Conservation (phyloP, 2,329 filamentous ascomycete species). For the Kalmusia sp. region DNA sequence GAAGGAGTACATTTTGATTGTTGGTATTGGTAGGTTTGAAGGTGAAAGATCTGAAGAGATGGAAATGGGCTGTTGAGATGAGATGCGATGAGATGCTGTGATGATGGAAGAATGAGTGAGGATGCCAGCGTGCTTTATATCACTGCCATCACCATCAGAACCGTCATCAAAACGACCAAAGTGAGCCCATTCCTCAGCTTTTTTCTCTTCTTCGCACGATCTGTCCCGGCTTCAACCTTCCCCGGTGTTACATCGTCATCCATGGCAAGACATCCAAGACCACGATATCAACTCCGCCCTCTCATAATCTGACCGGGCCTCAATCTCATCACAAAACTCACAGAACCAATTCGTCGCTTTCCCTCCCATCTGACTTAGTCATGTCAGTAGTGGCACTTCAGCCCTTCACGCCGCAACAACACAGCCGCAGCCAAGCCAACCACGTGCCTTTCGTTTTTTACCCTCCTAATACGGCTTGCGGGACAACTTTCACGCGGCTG, state of each 20-base stretch:
- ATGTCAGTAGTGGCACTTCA: slow-evolving; percentile 1
- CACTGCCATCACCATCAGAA: not conserved
- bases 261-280: not conserved
- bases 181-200: not conserved
- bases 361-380: not conserved
- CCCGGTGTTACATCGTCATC: not conserved
- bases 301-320: not conserved
- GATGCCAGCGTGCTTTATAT: slow-evolving; percentile 1
- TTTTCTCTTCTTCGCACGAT: not conserved
- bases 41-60: not conserved
- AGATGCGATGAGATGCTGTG: slow-evolving; percentile 4
- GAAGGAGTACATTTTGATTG: slow-evolving; percentile 25
- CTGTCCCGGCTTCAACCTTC: not conserved
- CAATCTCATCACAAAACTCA: not conserved
- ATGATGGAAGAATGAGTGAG: not conserved
- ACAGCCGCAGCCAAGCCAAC: slow-evolving; percentile 3
- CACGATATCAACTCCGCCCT: not conserved
- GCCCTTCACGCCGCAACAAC: not conserved
- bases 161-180: not conserved
- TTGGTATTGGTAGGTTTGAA: slow-evolving; percentile 11
- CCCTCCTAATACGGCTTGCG: not conserved
- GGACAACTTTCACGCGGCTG: not conserved
- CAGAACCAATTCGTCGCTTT: not conserved
- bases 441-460: not conserved
- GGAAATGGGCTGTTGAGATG: not conserved